phyloP scores from a whole-genome alignment of 352 stramenopile genomes.

The Phytophthora tentaculata region DNA sequence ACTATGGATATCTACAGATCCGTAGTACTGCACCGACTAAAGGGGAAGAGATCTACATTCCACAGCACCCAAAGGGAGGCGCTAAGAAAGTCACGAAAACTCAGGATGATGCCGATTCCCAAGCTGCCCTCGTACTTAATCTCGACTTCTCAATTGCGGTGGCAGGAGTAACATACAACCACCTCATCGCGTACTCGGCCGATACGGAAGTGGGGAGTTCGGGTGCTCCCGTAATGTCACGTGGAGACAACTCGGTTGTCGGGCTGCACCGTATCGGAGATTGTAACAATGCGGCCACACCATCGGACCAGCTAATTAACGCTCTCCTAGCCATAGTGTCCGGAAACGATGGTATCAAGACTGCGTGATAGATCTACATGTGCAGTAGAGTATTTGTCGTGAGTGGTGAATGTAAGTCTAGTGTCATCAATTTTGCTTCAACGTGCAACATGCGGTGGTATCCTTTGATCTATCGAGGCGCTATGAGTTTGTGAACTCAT shows the following conservation, averaged over 20 bases:
- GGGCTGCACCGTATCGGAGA: conserved; percentile 79
- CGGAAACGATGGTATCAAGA: conserved; percentile 44
- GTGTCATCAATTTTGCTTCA: conserved; percentile 14
- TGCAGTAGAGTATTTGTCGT: conserved; percentile 5
- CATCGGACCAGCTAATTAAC: conserved; percentile 27
- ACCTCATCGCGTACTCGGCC: conserved; percentile 68
- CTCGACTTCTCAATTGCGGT: conserved; percentile 48
- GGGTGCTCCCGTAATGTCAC: conserved; percentile 63
- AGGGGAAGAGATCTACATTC: conserved; percentile 70
- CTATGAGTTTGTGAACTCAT: neutral
- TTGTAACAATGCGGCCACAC: conserved; percentile 63
- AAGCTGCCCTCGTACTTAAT: conserved; percentile 31
- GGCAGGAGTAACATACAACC: conserved; percentile 32
- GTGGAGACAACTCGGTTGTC: conserved; percentile 61
- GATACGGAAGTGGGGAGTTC: conserved; percentile 74
- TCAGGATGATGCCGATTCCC: conserved; percentile 38
- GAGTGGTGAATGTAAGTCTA: conserved; percentile 14
- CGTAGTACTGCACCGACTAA: conserved; percentile 44
- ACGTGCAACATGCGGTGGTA: too few species aligned
- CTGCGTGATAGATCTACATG: conserved; percentile 23
- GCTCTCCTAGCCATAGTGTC: conserved; percentile 33
- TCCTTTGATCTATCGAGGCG: neutral
- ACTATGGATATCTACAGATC: conserved; percentile 67
- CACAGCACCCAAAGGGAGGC: conserved; percentile 62
- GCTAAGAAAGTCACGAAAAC: conserved; percentile 66